phyloP scores from a whole-genome alignment of 2,329 filamentous ascomycete species.

The Phialophora tarda region DNA sequence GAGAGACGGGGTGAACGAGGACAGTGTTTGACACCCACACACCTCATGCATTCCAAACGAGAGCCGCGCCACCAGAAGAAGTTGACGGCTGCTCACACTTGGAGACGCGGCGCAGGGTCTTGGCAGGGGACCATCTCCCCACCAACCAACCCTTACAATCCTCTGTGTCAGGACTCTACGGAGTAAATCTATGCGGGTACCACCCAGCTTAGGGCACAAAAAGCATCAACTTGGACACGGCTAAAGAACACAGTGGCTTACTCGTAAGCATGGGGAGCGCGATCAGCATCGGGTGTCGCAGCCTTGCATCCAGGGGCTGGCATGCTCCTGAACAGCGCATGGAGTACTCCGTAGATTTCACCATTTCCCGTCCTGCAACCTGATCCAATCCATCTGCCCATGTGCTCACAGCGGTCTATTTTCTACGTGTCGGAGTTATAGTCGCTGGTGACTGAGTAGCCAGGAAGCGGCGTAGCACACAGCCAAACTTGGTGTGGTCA shows the following conservation, averaged over 20 bases:
- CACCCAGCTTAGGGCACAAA: not conserved
- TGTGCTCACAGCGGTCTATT: not conserved
- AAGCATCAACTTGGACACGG: not conserved
- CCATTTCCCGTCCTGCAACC: not conserved
- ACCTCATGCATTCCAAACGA: not conserved
- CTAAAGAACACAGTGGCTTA: not conserved
- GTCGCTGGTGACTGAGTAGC: not conserved
- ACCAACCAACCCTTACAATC: not conserved
- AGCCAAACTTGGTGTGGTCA: not conserved
- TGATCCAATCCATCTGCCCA: not conserved
- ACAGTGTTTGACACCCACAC: not conserved
- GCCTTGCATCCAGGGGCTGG: constrained; percentile 15
- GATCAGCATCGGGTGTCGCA: not conserved
- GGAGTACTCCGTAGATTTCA: not conserved
- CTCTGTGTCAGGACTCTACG: not conserved
- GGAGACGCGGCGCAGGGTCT: constrained; percentile 1
- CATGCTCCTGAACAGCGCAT: not conserved
- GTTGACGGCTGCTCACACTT: not conserved
- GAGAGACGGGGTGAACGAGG: not conserved
- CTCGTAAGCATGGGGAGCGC: not conserved
- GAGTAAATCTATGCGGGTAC: not conserved
- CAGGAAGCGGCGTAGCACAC: not conserved
- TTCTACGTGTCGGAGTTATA: not conserved
- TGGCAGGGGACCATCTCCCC: constrained; percentile 3
- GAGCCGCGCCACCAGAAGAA: not conserved